Evolutionary conservation across 192 early-diverging fungal genomes (phyloP), one percentile per base, ranked within the genome.

Genomic region (Coemansia sp.): DNA sequence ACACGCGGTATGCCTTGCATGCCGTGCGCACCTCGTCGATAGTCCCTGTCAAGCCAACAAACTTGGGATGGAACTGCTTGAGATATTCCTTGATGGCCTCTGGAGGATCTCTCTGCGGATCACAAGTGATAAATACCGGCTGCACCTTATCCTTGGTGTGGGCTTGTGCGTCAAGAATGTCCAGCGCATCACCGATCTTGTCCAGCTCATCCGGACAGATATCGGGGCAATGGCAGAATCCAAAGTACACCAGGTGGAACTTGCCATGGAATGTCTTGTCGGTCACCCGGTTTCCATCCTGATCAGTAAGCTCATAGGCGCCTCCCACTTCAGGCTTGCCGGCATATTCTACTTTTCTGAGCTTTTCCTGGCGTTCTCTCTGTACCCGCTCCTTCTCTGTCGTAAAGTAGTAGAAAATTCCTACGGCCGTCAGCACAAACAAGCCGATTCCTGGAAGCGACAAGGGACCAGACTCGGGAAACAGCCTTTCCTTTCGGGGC

Each of bases 221-320:
- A 79, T 99, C 97, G 2, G 97, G 97, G 68, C 97, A 99, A 72
- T 97, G 91, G 26, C 94, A 96, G 80, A 97, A 99, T n/a, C 97
- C 97, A 85, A 99, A 99, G 78, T 99, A 99, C 6, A 97, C 74
- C 54, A 99, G 74, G 75, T 87, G 84, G 65, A 85, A 97, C 36
- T 86, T 87, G 21, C 93, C 97, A 19, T 79, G 79, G 62, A 91
- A 91, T 53, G 88, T 83, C 47, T 87, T 73, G 58, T 92, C 84
- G 10, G 89, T 90, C 1, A 85, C 83, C 3, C 76, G 69, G 30
- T 82, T 67, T 14, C 92, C 92, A 43, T 90, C 67, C 41, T 89
- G 86, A 65, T 99, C 86, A 5, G 89, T 87, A 43, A 99, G 77
- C 14, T 81, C 82, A 59, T 94, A 99, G 2, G 91, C 85, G 0